Evolutionary conservation across 805 yeast genomes (phyloP).

Genomic region (Yamadazyma paraphyllophila): DNA sequence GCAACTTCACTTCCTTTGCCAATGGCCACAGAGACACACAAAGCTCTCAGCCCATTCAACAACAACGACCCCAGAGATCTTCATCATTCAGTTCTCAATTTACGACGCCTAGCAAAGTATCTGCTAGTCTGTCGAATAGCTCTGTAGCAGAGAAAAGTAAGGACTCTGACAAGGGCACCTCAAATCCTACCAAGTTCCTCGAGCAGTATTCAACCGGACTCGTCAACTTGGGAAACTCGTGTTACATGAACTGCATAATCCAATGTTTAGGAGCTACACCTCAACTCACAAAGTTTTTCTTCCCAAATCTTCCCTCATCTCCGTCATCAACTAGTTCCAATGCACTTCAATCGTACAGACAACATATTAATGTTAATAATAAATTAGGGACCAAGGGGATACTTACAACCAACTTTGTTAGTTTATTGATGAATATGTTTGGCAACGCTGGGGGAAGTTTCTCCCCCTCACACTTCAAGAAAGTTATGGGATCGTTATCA

Average conservation of each 20-base stretch:
- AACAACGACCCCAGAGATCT: constrained; percentile 1
- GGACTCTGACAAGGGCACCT: background rate
- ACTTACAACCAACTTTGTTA: constrained; percentile 66
- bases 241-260: constrained; percentile 88
- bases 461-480: constrained; percentile 65
- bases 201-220: constrained; percentile 63
- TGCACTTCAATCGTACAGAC: constrained; percentile 50
- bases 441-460: constrained; percentile 46
- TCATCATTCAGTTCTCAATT: constrained; percentile 3
- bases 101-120: background rate
- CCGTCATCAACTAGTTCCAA: constrained; percentile 15
- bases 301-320: constrained; percentile 24
- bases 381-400: constrained; percentile 79
- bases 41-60: background rate
- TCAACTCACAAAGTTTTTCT: constrained; percentile 60
- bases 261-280: constrained; percentile 81
- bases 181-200: constrained; percentile 18
- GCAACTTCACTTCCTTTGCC: background rate
- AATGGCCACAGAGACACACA: background rate
- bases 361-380: constrained; percentile 70
- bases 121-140: background rate
- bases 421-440: constrained; percentile 54
- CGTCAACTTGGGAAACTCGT: constrained; percentile 81
- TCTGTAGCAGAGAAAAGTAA: no score
- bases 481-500: constrained; percentile 64